Conservation (phyloP, 75 land plant genomes). For the Chamaecyparis obtusa region DNA sequence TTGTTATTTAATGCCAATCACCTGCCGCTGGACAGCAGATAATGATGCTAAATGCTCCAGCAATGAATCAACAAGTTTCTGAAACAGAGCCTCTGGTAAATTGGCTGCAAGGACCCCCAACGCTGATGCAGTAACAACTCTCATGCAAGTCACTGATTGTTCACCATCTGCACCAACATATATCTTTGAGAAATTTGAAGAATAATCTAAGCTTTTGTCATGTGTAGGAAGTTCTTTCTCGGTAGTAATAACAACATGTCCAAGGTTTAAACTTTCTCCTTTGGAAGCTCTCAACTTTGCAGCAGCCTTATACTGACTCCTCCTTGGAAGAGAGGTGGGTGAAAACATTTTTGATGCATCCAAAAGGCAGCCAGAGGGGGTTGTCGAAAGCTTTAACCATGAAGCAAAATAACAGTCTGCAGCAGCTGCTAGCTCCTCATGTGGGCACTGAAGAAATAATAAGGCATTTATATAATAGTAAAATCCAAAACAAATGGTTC, state of each 20-base stretch:
- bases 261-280: conserved; percentile 43
- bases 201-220: conserved; percentile 45
- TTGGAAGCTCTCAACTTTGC: conserved; percentile 87
- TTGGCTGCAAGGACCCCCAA: conserved; percentile 82
- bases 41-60: conserved; percentile 57
- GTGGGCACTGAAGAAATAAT: conserved; percentile 52
- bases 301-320: conserved; percentile 75
- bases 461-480: conserved; percentile 9
- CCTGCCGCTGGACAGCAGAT: conserved; percentile 95
- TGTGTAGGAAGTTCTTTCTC: conserved; percentile 20
- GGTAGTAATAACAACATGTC: conserved; percentile 20
- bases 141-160: conserved; percentile 80
- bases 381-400: conserved; percentile 89
- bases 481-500: background rate
- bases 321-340: conserved; percentile 82
- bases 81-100: conserved; percentile 46
- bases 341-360: conserved; percentile 93
- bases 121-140: conserved; percentile 79
- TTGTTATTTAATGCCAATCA: conserved; percentile 14
- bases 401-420: conserved; percentile 57
- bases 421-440: conserved; percentile 61
- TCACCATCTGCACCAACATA: conserved; percentile 94
- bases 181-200: conserved; percentile 42
- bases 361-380: conserved; percentile 79
- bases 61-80: conserved; percentile 52